Conservation (phyloP, 805 yeast genomes). For the Starmerella etchellsii region DNA sequence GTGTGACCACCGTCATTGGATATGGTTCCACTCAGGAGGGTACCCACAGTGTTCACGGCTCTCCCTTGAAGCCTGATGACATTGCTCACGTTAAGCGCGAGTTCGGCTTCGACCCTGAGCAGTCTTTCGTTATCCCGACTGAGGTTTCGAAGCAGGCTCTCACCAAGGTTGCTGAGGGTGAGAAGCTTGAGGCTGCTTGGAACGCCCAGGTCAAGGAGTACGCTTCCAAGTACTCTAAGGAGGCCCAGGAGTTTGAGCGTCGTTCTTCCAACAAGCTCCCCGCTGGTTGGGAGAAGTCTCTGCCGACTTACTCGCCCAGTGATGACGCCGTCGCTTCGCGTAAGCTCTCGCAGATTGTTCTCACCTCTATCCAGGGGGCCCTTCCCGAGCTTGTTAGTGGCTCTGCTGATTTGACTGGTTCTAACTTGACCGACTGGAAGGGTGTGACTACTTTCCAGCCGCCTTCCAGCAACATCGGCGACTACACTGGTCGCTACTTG, state of each 20-base stretch:
- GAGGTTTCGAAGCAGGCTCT: conserved; percentile 67
- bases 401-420: conserved; percentile 95
- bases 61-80: conserved; percentile 91
- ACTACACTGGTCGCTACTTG: conserved; percentile 82
- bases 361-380: conserved; percentile 45
- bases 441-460: conserved; percentile 88
- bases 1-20: conserved; percentile 85
- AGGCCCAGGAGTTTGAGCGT: conserved; percentile 67
- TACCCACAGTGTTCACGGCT: conserved; percentile 87
- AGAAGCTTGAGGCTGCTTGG: conserved; percentile 65
- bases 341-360: conserved; percentile 76
- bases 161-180: conserved; percentile 46
- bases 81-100: conserved; percentile 69
- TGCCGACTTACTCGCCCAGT: conserved; percentile 66
- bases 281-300: conserved; percentile 57
- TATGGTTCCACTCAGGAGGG: conserved; percentile 79
- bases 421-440: conserved; percentile 83
- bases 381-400: conserved; percentile 93
- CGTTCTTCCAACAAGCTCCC: conserved; percentile 72
- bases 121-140: conserved; percentile 64
- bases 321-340: conserved; percentile 87
- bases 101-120: conserved; percentile 79
- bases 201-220: conserved; percentile 48
- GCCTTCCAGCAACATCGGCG: conserved; percentile 64
- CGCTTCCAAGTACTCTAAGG: conserved; percentile 55